Percentiles rank a stretch among this genome's conserved stretches.
Evolutionary conservation across 208 protist genomes (phyloP).

Genomic region (Strigomonas oncopelti): DNA sequence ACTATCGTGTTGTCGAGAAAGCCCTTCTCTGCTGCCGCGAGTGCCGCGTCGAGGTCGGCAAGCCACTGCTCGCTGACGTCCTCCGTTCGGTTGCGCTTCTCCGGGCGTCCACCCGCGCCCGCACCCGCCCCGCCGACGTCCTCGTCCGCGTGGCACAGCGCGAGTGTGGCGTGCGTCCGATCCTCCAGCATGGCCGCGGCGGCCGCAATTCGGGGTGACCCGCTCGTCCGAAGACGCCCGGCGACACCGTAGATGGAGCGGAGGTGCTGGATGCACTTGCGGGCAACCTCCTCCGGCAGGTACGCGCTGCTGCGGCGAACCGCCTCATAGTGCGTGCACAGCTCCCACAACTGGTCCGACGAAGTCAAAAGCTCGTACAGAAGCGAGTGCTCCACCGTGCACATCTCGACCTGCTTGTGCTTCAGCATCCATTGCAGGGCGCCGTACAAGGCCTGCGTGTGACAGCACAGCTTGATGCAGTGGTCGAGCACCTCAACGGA

Average conservation of each 20-base stretch:
- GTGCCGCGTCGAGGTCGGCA: conserved; percentile 9
- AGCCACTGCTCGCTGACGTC: conserved; percentile 16
- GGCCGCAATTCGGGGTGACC: conserved; percentile 8
- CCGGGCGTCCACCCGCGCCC: neutral
- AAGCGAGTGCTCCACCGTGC: conserved; percentile 6
- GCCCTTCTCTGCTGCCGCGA: conserved; percentile 18
- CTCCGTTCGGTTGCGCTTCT: conserved; percentile 44
- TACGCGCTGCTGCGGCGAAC: conserved; percentile 26
- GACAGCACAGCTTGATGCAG: conserved; percentile 33
- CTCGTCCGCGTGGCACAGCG: neutral
- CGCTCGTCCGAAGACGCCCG: conserved; percentile 21
- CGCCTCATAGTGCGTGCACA: conserved; percentile 40
- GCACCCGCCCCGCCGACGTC: neutral
- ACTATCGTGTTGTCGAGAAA: conserved; percentile 18
- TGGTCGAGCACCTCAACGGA: neutral
- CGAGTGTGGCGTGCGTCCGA: neutral
- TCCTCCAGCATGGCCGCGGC: conserved; percentile 13
- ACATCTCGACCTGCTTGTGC: conserved; percentile 33
- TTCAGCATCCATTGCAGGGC: conserved; percentile 55
- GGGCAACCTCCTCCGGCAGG: conserved; percentile 25
- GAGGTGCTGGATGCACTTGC: conserved; percentile 17
- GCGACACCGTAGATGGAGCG: conserved; percentile 24
- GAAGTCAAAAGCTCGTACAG: conserved; percentile 37
- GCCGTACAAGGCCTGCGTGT: conserved; percentile 45
- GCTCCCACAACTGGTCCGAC: conserved; percentile 56